Evolutionary conservation across 208 protist genomes (phyloP).

Genomic region (Leishmania mexicana): DNA sequence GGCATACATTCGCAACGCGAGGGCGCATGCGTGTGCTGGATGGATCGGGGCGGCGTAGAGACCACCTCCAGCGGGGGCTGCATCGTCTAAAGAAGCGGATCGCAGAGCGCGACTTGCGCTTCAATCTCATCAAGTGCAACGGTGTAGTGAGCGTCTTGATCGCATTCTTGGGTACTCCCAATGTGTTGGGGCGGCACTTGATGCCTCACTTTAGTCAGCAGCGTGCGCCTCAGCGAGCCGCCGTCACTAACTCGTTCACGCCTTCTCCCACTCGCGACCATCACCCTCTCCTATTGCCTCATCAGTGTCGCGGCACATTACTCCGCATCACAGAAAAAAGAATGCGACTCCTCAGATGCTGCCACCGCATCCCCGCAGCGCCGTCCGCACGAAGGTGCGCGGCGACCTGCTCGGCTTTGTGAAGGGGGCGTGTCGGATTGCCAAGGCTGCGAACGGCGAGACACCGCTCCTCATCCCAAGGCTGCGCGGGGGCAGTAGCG

Average conservation of each 20-base stretch:
- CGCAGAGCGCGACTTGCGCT: constrained; percentile 67
- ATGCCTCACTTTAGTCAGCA: constrained; percentile 54
- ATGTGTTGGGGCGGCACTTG: constrained; percentile 60
- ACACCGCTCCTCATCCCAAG: constrained; percentile 72
- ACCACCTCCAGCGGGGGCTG: constrained; percentile 62
- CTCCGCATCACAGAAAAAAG: constrained; percentile 50
- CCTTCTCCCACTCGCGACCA: constrained; percentile 23
- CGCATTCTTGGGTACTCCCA: constrained; percentile 53
- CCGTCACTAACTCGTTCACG: constrained; percentile 55
- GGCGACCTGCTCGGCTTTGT: constrained; percentile 78
- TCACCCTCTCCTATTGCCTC: not conserved
- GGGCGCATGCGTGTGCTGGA: constrained; percentile 67
- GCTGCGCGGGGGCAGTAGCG: constrained; percentile 50
- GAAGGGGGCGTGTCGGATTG: constrained; percentile 36
- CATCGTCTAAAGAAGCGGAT: constrained; percentile 64
- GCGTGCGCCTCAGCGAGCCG: constrained; percentile 40
- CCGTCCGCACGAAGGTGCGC: constrained; percentile 69
- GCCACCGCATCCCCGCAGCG: constrained; percentile 59
- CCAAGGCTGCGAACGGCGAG: constrained; percentile 44
- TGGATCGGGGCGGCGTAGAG: constrained; percentile 64
- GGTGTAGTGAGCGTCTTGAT: constrained; percentile 62
- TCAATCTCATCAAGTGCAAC: constrained; percentile 68
- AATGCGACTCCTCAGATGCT: constrained; percentile 54
- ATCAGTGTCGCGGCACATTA: constrained; percentile 26
- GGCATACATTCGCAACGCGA: constrained; percentile 48